Evolutionary conservation across 2,329 filamentous ascomycete genomes (phyloP).

Genomic region (Aspergillus pseudotamarii): DNA sequence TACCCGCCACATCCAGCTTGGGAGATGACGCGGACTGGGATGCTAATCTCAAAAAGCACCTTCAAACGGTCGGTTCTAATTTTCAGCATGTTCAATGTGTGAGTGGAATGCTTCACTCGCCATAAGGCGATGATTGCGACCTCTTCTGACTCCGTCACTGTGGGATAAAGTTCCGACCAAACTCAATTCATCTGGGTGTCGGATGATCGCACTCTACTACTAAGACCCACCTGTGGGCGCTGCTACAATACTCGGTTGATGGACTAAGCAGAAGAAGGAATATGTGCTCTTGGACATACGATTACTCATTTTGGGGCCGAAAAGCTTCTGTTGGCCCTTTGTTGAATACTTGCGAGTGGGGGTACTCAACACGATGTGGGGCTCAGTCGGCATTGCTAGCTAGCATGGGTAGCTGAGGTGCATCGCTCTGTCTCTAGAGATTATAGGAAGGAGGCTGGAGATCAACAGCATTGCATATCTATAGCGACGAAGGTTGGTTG

Average conservation of each 20-base stretch:
- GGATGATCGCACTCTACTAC: conserved; percentile 24
- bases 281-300: conserved; percentile 25
- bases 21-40: conserved; percentile 24
- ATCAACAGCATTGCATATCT: conserved; percentile 21
- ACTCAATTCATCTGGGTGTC: conserved; percentile 17
- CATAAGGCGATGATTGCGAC: conserved; percentile 25
- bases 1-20: conserved; percentile 21
- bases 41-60: conserved; percentile 18
- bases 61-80: conserved; percentile 15
- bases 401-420: conserved; percentile 23
- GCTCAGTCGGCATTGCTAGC: conserved; percentile 24
- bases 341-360: conserved; percentile 19
- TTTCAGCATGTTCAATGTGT: conserved; percentile 8
- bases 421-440: conserved; percentile 21
- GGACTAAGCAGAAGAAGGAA: conserved; percentile 17
- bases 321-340: conserved; percentile 23
- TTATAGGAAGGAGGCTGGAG: conserved; percentile 20
- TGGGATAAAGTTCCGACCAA: conserved; percentile 21
- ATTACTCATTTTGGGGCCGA: conserved; percentile 25
- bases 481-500: conserved; percentile 11
- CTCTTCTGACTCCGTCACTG: conserved; percentile 30
- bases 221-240: conserved; percentile 19
- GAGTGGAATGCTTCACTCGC: neutral
- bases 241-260: conserved; percentile 17
- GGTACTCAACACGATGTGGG: conserved; percentile 28